These are phyloP conservation scores for Fonsecaea erecta DNA, from an alignment of 2,329 filamentous ascomycete species.

Conservation along the genomic window DNA sequence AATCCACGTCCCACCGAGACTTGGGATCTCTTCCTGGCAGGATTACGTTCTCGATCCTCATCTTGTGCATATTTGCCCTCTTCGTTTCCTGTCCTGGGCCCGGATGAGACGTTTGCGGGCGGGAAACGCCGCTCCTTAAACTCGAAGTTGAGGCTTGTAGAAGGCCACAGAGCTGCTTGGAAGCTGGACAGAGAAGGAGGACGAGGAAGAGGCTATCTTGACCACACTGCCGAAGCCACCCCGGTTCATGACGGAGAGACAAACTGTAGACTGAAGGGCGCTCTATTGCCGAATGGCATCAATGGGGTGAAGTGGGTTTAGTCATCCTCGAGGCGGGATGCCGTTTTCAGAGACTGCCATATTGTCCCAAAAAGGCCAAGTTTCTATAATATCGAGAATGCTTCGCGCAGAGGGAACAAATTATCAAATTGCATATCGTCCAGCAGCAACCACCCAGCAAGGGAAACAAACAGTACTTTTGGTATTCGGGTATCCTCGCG, in stretches of 20 bases:
- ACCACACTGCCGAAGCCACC: constrained; percentile 1
- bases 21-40: constrained; percentile 29
- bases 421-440: no score
- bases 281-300: background rate
- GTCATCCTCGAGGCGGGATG: background rate
- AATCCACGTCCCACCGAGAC: constrained; percentile 30
- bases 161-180: background rate
- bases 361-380: background rate
- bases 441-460: background rate
- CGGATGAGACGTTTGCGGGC: background rate
- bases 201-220: background rate
- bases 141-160: background rate
- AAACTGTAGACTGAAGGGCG: background rate
- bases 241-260: background rate
- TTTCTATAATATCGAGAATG: background rate
- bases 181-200: background rate
- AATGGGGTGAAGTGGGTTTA: background rate
- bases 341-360: background rate
- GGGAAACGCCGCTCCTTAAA: background rate
- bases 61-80: constrained; percentile 10
- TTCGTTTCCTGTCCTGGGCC: background rate
- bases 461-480: constrained; percentile 11
- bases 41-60: constrained; percentile 33
- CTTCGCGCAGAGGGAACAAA: background rate
- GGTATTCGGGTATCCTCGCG: constrained; percentile 15